Evolutionary conservation across 2,329 filamentous ascomycete species (phyloP).

Genomic region (Gliomastix tumulicola): DNA sequence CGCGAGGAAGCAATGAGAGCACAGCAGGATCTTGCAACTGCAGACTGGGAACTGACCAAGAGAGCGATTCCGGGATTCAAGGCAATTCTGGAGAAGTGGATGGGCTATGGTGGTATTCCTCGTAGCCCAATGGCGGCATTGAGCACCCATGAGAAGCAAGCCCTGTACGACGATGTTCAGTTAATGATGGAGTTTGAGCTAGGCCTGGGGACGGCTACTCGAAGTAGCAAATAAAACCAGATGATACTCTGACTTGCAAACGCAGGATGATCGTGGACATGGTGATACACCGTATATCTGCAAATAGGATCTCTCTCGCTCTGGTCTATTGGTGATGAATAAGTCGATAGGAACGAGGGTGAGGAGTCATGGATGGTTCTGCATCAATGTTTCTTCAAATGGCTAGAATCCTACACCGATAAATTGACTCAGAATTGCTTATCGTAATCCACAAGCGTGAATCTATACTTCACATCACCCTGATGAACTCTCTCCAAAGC

Average conservation of each 20-base stretch:
- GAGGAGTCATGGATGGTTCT: too few species aligned
- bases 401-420: too few species aligned
- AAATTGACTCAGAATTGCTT: slow-evolving; percentile 13
- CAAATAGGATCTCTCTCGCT: too few species aligned
- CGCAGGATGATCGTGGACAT: too few species aligned
- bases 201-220: too few species aligned
- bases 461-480: slow-evolving; percentile 10
- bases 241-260: too few species aligned
- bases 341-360: too few species aligned
- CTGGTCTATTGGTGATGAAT: too few species aligned
- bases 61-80: slow-evolving; percentile 13
- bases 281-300: too few species aligned
- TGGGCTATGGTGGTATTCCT: slow-evolving; percentile 49
- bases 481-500: slow-evolving; percentile 7
- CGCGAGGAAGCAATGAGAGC: slow-evolving; percentile 8
- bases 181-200: slow-evolving; percentile 10
- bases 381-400: too few species aligned
- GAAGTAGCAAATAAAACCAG: too few species aligned
- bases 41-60: slow-evolving; percentile 13
- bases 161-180: slow-evolving; percentile 7
- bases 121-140: slow-evolving; percentile 32
- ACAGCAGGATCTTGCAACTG: slow-evolving; percentile 9
- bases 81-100: slow-evolving; percentile 23
- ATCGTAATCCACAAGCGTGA: slow-evolving; percentile 12
- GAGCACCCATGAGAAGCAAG: slow-evolving; percentile 2